Evolutionary conservation across 345 rosid genomes (phyloP), one percentile per base, ranked within the genome.

Genomic region (Corchorus olitorius): DNA sequence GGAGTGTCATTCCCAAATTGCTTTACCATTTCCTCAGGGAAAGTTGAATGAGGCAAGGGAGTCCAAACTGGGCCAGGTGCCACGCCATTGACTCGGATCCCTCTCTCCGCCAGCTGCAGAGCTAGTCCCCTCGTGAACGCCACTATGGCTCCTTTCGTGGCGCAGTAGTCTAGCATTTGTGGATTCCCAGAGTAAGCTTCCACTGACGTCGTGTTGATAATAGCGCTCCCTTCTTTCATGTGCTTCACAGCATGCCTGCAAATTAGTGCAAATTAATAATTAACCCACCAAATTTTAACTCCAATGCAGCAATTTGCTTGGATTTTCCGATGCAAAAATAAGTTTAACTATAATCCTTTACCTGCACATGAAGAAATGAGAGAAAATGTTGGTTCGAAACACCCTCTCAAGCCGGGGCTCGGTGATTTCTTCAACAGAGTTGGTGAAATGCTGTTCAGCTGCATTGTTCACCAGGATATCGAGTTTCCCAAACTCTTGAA

Each of bases 401-500:
- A 37, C 19, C 20, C 49, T 65, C 19, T 65, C 49, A 39, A 65
- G 50, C 49, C 70, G 49, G 8, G 39, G 43, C 66, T 62, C 43
- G 39, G 66, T 62, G 11, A 62, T 62, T 8, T 62, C 66, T 22
- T 62, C 66, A 27, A 62, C 41, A 1, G 66, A 20, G 66, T 16
- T 56, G 27, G 62, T 16, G 8, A 62, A 62, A 37, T 62, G 39
- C 15, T 62, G 66, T 37, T 62, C 37, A 62, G 66, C 66, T 34
- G 66, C 66, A 35, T 62, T 27, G 43, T 62, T 62, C 41, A 62
- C 90, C 11, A 91, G 84, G 37, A 90, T 84, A n/a, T 93, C 94
- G 3, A 91, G 85, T 60, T 72, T 78, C 43, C 89, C 94, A 20
- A 66, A 91, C 3, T 89, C 84, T 19, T 86, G 83, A 4, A 81